These are phyloP conservation scores for Xylaria sp. DNA, from an alignment of 2,329 filamentous ascomycete genomes.

Conservation along the genomic window DNA sequence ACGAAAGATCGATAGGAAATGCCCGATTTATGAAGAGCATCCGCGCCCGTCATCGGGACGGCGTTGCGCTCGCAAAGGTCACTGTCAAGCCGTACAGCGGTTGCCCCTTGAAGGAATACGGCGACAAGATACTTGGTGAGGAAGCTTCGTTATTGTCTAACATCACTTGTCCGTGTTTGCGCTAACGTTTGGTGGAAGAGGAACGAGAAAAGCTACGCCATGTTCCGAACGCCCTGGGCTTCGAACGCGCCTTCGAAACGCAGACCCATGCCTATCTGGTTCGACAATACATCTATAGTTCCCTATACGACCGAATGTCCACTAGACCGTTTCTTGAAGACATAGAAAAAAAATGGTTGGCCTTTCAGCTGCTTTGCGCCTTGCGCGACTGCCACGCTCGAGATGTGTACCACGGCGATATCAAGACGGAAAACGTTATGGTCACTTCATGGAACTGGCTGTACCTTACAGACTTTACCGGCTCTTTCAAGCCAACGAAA, in stretches of 20 bases:
- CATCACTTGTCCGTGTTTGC: background rate
- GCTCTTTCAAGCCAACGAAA: conserved; percentile 92
- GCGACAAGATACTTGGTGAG: conserved; percentile 79
- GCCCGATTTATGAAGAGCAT: conserved; percentile 98
- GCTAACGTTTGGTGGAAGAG: conserved; percentile 58
- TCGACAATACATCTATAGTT: conserved; percentile 95
- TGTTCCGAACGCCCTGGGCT: conserved; percentile 90
- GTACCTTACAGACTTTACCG: conserved; percentile 97
- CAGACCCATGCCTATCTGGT: conserved; percentile 92
- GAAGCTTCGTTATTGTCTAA: background rate
- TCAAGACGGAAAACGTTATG: conserved; percentile 96
- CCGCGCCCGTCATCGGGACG: conserved; percentile 87
- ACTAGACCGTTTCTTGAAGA: conserved; percentile 96
- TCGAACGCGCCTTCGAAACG: conserved; percentile 92
- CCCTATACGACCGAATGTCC: conserved; percentile 95
- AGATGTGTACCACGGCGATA: conserved; percentile 95
- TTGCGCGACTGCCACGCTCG: conserved; percentile 90
- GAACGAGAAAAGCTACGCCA: conserved; percentile 83
- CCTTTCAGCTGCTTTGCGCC: conserved; percentile 93
- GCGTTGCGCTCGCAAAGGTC: conserved; percentile 92
- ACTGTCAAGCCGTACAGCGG: conserved; percentile 91
- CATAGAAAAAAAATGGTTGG: conserved; percentile 98
- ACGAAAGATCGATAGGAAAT: conserved; percentile 91
- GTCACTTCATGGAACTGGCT: conserved; percentile 99
- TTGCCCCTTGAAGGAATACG: conserved; percentile 83